A percentile compares a stretch with the other conserved stretches of the same genome.
phyloP scores from a whole-genome alignment of 208 protist species.

The Trypanosoma theileri region DNA sequence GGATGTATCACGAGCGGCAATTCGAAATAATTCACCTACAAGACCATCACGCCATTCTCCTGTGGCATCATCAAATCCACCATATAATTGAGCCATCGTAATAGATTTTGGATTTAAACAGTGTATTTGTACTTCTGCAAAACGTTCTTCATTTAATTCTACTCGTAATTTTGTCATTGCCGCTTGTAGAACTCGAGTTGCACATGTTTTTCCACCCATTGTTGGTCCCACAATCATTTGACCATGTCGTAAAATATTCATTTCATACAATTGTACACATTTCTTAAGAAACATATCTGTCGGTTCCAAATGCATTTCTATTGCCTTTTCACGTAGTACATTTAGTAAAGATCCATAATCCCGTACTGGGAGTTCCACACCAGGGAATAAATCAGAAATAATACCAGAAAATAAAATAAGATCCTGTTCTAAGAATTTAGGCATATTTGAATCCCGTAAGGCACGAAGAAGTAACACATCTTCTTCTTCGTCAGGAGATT shows the following conservation, averaged over 20 bases:
- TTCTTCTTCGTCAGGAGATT: conserved; percentile 91
- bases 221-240: conserved; percentile 97
- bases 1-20: conserved; percentile 81
- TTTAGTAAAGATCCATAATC: conserved; percentile 93
- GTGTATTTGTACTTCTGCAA: conserved; percentile 86
- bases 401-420: conserved; percentile 95
- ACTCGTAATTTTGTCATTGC: conserved; percentile 84
- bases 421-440: conserved; percentile 97
- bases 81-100: conserved; percentile 97
- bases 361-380: conserved; percentile 79
- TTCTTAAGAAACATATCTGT: conserved; percentile 95
- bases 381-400: conserved; percentile 97
- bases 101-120: conserved; percentile 97
- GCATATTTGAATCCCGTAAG: conserved; percentile 96
- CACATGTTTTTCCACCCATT: conserved; percentile 95
- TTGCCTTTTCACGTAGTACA: conserved; percentile 67
- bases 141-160: conserved; percentile 72
- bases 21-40: conserved; percentile 92
- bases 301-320: conserved; percentile 89
- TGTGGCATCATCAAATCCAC: conserved; percentile 95
- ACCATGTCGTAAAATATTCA: conserved; percentile 97
- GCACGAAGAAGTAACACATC: conserved; percentile 94
- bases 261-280: conserved; percentile 97
- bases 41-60: conserved; percentile 97
- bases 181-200: conserved; percentile 77